Conservation (phyloP, 2,329 filamentous ascomycete species). For the Aureobasidium sp. region DNA sequence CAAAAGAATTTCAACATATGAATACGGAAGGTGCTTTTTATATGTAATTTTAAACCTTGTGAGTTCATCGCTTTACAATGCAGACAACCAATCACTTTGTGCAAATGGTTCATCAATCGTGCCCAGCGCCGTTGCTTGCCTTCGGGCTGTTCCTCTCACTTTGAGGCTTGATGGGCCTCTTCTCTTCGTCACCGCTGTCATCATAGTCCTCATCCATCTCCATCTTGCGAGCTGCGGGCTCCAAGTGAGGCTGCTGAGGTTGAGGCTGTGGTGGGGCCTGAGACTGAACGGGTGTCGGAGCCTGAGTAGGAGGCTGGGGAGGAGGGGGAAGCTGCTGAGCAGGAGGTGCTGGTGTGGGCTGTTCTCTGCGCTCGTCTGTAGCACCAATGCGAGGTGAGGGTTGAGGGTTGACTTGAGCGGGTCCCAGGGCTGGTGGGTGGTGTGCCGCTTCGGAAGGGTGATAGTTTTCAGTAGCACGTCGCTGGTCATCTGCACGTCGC, state of each 20-base stretch:
- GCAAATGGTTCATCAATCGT: neutral
- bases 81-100: neutral
- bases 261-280: constrained; percentile 20
- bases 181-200: constrained; percentile 83
- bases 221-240: constrained; percentile 89
- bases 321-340: constrained; percentile 46
- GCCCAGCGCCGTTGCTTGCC: constrained; percentile 15
- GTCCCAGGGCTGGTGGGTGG: constrained; percentile 60
- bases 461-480: constrained; percentile 69
- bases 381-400: constrained; percentile 49
- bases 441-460: constrained; percentile 91
- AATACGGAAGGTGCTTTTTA: neutral
- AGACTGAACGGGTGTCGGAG: constrained; percentile 38
- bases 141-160: constrained; percentile 40
- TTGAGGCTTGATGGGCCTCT: constrained; percentile 41
- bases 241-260: constrained; percentile 41
- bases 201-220: constrained; percentile 98
- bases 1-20: no score
- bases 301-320: constrained; percentile 38
- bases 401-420: constrained; percentile 39
- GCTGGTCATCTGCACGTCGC: constrained; percentile 55
- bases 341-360: constrained; percentile 32
- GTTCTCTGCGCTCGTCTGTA: constrained; percentile 39
- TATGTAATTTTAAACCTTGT: neutral
- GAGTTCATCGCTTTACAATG: neutral